These are phyloP conservation scores for Trametopsis cervina DNA, from an alignment of 768 basidiomycete genomes.

Conservation along the genomic window DNA sequence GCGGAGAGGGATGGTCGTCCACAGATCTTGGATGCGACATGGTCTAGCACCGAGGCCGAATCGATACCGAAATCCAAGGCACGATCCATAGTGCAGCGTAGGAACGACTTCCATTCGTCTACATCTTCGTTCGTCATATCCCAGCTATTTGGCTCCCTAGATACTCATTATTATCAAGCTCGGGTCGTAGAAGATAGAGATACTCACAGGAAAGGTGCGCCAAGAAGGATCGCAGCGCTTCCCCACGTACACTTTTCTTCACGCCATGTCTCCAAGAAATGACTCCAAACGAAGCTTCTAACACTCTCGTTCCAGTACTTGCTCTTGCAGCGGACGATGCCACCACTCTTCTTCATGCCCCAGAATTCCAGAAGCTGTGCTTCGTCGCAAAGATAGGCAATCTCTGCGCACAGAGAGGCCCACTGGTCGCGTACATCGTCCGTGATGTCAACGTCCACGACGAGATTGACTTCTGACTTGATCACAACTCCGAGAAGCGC, in stretches of 20 bases:
- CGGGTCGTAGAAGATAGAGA: not conserved
- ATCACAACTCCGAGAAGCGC: constrained; percentile 43
- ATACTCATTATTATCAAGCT: not conserved
- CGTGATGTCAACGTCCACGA: constrained; percentile 34
- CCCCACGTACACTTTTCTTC: constrained; percentile 44
- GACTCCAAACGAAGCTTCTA: constrained; percentile 49
- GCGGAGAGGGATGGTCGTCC: constrained; percentile 32
- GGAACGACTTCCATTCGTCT: constrained; percentile 51
- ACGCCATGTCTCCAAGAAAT: constrained; percentile 51
- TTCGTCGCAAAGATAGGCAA: constrained; percentile 39
- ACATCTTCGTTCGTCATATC: constrained; percentile 48
- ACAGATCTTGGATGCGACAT: constrained; percentile 42
- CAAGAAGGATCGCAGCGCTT: constrained; percentile 43
- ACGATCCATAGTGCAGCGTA: constrained; percentile 43
- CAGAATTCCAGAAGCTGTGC: constrained; percentile 42
- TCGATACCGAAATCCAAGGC: constrained; percentile 59
- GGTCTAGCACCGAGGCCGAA: constrained; percentile 43
- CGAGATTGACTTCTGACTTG: constrained; percentile 38
- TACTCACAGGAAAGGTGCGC: constrained; percentile 58
- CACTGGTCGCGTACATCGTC: constrained; percentile 47
- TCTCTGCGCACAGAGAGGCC: constrained; percentile 54
- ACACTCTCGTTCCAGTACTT: constrained; percentile 36
- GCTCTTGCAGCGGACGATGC: not conserved
- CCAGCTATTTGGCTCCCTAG: constrained; percentile 33
- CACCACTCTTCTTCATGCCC: constrained; percentile 14